These are phyloP conservation scores for Pyricularia sp. DNA, from an alignment of 2,329 filamentous ascomycete genomes.

Conservation along the genomic window DNA sequence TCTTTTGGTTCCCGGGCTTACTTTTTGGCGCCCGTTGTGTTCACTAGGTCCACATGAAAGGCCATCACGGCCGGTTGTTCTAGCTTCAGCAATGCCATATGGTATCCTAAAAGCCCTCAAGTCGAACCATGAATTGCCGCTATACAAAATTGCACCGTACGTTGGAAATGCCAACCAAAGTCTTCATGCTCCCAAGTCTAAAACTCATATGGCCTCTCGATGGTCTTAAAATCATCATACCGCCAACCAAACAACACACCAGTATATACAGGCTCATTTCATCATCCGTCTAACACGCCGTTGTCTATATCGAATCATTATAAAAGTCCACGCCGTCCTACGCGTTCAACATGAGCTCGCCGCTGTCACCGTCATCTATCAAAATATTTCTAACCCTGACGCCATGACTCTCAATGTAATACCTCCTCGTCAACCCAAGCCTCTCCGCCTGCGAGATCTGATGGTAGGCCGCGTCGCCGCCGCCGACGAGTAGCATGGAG, in stretches of 20 bases:
- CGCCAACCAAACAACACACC: not conserved
- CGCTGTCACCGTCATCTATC: slow-evolving; percentile 30
- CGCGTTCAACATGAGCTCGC: not conserved
- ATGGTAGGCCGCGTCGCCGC: slow-evolving; percentile 51
- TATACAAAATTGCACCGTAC: too few relatives aligned
- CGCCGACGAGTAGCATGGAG: slow-evolving; percentile 71
- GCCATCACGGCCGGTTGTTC: not conserved
- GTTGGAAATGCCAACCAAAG: too few relatives aligned
- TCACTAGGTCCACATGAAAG: not conserved
- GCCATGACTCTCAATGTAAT: slow-evolving; percentile 70
- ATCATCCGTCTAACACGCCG: not conserved
- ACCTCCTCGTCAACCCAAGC: slow-evolving; percentile 65
- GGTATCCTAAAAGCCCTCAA: too few relatives aligned
- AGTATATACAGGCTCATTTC: not conserved
- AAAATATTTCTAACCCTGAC: slow-evolving; percentile 67
- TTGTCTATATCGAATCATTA: not conserved
- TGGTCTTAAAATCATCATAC: not conserved
- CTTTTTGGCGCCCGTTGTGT: not conserved
- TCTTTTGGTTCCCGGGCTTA: not conserved
- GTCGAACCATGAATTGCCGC: too few relatives aligned
- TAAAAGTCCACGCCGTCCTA: not conserved
- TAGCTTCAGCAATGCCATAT: too few relatives aligned
- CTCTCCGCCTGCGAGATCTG: slow-evolving; percentile 49
- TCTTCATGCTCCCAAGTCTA: not conserved
- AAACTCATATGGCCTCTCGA: not conserved